Conservation (phyloP, 805 yeast species). For the Barnettozyma californica region DNA sequence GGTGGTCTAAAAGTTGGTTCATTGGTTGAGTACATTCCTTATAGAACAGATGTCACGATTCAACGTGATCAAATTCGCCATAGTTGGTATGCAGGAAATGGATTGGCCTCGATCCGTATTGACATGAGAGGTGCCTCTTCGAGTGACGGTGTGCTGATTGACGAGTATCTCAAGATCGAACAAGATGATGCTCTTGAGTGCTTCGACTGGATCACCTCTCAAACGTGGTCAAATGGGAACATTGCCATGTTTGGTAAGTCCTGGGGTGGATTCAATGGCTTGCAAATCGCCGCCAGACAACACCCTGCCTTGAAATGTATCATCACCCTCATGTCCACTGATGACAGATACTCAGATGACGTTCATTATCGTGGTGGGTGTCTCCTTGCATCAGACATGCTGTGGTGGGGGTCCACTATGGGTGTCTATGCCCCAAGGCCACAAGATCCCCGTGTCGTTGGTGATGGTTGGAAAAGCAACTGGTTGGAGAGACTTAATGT, state of each 20-base stretch:
- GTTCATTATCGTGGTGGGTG: constrained; percentile 47
- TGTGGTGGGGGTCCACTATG: constrained; percentile 49
- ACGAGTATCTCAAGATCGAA: constrained; percentile 39
- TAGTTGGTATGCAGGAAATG: constrained; percentile 42
- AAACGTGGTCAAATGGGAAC: constrained; percentile 40
- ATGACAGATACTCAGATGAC: constrained; percentile 43
- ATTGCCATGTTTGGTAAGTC: constrained; percentile 45
- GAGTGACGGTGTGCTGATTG: constrained; percentile 36
- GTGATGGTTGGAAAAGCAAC: constrained; percentile 35
- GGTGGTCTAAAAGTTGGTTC: constrained; percentile 31
- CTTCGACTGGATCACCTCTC: constrained; percentile 38
- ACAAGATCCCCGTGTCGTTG: constrained; percentile 38
- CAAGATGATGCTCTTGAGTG: constrained; percentile 40
- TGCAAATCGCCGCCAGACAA: constrained; percentile 41
- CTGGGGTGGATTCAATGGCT: constrained; percentile 45
- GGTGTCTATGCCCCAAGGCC: constrained; percentile 39
- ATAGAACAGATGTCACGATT: constrained; percentile 40
- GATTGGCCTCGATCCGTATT: constrained; percentile 39
- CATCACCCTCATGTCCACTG: constrained; percentile 42
- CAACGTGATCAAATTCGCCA: constrained; percentile 41
- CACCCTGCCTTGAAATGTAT: constrained; percentile 41
- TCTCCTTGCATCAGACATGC: constrained; percentile 39
- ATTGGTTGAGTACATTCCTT: constrained; percentile 40
- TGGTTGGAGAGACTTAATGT: constrained; percentile 36
- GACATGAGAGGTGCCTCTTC: constrained; percentile 44